A percentile compares a stretch with the other conserved stretches of the same genome.
phyloP scores from a whole-genome alignment of 129 eudicot genomes.

The Apium graveolens region DNA sequence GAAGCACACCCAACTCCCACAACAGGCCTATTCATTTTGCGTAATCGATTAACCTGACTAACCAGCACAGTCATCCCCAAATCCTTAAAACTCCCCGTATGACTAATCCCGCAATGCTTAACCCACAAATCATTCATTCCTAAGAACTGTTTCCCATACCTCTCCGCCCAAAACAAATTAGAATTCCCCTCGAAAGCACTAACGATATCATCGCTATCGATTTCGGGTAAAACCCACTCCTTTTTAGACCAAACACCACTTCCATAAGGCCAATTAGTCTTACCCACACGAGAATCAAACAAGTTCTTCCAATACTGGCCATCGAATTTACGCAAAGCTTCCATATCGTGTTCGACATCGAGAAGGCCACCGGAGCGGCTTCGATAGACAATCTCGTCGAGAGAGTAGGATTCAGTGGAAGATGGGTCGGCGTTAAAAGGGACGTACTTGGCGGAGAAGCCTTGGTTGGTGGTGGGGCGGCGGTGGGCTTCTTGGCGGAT shows the following conservation, averaged over 20 bases:
- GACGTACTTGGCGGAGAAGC: conserved; percentile 46
- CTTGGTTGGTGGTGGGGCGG: conserved; percentile 19
- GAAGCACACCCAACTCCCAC: conserved; percentile 48
- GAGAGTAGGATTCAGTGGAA: conserved; percentile 36
- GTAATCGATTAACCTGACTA: conserved; percentile 37
- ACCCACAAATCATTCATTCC: conserved; percentile 61
- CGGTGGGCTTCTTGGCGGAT: conserved; percentile 48
- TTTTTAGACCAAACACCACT: conserved; percentile 54
- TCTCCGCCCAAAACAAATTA: conserved; percentile 48
- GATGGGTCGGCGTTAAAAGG: conserved; percentile 36
- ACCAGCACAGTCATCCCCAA: conserved; percentile 53
- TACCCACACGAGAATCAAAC: conserved; percentile 45
- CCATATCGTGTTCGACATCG: conserved; percentile 44
- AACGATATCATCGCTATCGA: conserved; percentile 36
- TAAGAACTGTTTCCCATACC: conserved; percentile 40
- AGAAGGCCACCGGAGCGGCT: conserved; percentile 48
- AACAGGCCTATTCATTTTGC: conserved; percentile 34
- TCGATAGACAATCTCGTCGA: conserved; percentile 49
- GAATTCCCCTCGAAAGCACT: conserved; percentile 47
- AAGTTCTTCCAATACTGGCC: conserved; percentile 41
- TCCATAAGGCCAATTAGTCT: conserved; percentile 47
- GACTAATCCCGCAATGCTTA: conserved; percentile 46
- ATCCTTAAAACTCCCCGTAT: conserved; percentile 47
- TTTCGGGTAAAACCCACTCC: conserved; percentile 46
- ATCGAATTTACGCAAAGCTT: conserved; percentile 25